Base-by-base conservation (phyloP, 1,139 yeast genomes). In the Geotrichum macrosporum region DNA sequence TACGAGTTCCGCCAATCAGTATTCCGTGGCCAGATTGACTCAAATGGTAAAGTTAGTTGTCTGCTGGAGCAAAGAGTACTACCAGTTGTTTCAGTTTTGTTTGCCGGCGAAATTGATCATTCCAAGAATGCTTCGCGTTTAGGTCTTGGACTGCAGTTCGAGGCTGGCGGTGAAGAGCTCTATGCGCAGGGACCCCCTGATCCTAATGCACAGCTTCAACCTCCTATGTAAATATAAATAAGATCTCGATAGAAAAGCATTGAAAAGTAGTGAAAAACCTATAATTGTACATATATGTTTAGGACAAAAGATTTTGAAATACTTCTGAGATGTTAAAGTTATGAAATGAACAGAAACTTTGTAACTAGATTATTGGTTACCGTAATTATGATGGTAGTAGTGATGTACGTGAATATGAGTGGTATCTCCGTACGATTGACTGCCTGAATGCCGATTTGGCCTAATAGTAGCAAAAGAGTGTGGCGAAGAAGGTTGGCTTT, bases 1-100 rank as follows among this genome's bases (percentile, higher is more conserved):
- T 92, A 92, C 70, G 98, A 92, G 73, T 92, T 88, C 77, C 88
- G 96, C 72, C 94, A 88, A 70, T 83, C 95, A 52, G 83, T 87
- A 48, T 88, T 87, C 80, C 82, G 98, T 71, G 97, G 97, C 63
- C 95, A 89, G 70, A 65, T 92, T 54, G 96, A 88, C 70, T 80
- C 95, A 47, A 75, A 77, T 53, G 98, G 98, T 69, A 88, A 86
- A 72, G 94, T 92, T 48, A 77, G 86, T 50, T 87, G 92, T 59
- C 81, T 87, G 73, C 75, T 92, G 66, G 98, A 92, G 73, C 88
- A 37, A 10, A 10, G 27, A 8, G 27, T n/a, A n/a, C n/a, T n/a
- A n/a, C n/a, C n/a, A 24, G 27, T 6, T 24, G 10, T 24, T 6
- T 6, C 27, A 8, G 27, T 8, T 6, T 24, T 8, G 10, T 6